A percentile compares a stretch with the other conserved stretches of the same genome.
Conservation (phyloP, 2,329 filamentous ascomycete species). For the Neopestalotiopsis sp. region DNA sequence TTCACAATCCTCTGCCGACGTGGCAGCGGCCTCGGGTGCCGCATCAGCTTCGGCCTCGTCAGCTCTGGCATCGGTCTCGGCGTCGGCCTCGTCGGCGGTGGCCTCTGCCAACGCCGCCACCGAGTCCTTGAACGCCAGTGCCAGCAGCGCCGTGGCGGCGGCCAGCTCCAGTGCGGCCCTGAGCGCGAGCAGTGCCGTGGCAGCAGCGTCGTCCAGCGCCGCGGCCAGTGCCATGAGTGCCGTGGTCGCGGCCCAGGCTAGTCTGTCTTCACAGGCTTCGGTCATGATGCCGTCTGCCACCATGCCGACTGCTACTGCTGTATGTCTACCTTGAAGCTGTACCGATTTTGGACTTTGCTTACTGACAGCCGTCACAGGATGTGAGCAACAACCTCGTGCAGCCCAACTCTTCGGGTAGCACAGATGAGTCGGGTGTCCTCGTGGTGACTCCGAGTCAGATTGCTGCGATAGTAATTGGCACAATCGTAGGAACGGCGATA, state of each 20-base stretch:
- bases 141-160: conserved; percentile 11
- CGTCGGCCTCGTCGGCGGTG: conserved; percentile 4
- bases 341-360: background rate
- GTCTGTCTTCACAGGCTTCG: background rate
- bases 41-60: conserved; percentile 11
- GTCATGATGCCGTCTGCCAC: background rate
- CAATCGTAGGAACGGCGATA: conserved; percentile 15
- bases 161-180: conserved; percentile 1
- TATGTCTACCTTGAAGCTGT: background rate
- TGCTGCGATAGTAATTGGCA: conserved; percentile 17
- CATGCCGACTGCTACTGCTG: background rate
- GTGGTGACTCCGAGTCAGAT: conserved; percentile 16
- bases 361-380: background rate
- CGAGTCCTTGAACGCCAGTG: conserved; percentile 4
- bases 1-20: conserved; percentile 10
- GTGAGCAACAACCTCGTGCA: conserved; percentile 2
- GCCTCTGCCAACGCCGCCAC: conserved; percentile 6
- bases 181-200: background rate
- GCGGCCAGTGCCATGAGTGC: background rate
- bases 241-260: conserved; percentile 9
- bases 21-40: conserved; percentile 14
- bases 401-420: conserved; percentile 4
- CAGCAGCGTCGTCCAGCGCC: background rate
- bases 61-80: conserved; percentile 6
- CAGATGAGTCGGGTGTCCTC: background rate